These are phyloP conservation scores for Sextonia rubra DNA, from an alignment of 164 flowering plant species.

Conservation along the genomic window DNA sequence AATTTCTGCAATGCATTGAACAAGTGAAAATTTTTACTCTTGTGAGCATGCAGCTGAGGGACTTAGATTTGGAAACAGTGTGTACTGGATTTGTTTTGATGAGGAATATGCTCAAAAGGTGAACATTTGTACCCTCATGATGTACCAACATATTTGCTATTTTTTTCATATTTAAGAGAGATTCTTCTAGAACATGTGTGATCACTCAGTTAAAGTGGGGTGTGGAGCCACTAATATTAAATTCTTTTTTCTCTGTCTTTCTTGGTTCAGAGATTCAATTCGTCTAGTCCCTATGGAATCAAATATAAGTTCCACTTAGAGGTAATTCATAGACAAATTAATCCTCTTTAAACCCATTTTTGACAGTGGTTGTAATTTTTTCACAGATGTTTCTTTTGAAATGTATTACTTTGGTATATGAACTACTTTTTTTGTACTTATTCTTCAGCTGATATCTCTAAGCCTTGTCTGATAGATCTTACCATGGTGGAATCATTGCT, in stretches of 20 bases:
- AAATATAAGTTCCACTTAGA: constrained; percentile 89
- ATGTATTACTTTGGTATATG: background rate
- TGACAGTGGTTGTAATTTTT: background rate
- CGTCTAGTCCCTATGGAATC: constrained; percentile 88
- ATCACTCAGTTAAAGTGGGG: background rate
- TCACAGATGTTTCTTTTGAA: background rate
- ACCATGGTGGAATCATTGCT: too few species aligned
- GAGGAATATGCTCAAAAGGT: constrained; percentile 81
- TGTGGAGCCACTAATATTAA: background rate
- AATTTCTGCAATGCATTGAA: background rate
- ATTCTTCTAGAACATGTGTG: background rate
- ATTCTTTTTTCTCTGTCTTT: background rate
- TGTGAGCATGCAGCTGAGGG: constrained; percentile 65
- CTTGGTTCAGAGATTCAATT: constrained; percentile 64
- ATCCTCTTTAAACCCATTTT: background rate
- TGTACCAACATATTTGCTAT: background rate
- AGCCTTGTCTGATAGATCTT: too few species aligned
- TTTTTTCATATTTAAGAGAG: background rate
- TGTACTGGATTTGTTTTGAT: constrained; percentile 83
- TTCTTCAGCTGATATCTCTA: too few species aligned
- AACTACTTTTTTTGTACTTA: too few species aligned
- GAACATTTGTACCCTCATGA: background rate
- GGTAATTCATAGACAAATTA: constrained; percentile 35
- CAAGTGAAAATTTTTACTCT: background rate
- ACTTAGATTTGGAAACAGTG: constrained; percentile 78